Evolutionary conservation across 768 basidiomycete genomes (phyloP).

Genomic region (Tubosaeta sp.): DNA sequence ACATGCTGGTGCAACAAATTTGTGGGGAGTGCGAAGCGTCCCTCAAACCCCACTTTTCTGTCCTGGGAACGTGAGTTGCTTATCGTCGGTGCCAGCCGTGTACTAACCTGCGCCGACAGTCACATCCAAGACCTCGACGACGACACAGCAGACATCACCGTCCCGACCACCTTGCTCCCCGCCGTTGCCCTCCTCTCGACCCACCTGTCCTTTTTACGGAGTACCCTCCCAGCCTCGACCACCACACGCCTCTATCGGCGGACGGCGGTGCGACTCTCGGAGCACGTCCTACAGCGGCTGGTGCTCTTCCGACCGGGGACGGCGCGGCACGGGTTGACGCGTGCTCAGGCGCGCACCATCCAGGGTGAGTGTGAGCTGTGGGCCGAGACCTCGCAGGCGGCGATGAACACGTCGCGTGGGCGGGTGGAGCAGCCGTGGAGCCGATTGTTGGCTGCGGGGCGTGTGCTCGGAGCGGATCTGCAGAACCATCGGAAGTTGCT

Average conservation of each 20-base stretch:
- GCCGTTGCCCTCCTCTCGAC: conserved; percentile 80
- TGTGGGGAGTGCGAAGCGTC: conserved; percentile 76
- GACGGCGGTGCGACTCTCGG: conserved; percentile 63
- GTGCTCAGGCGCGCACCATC: conserved; percentile 54
- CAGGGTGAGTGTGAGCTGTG: conserved; percentile 75
- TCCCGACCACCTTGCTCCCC: conserved; percentile 69
- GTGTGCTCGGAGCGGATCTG: conserved; percentile 56
- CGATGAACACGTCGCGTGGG: conserved; percentile 42
- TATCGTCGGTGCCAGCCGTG: too few relatives aligned
- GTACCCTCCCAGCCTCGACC: conserved; percentile 54
- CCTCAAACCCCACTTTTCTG: conserved; percentile 67
- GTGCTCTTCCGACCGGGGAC: conserved; percentile 65
- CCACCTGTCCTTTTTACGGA: conserved; percentile 65
- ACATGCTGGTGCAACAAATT: conserved; percentile 81
- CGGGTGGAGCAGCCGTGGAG: conserved; percentile 76
- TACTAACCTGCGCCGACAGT: conserved; percentile 9
- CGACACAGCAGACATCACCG: conserved; percentile 33
- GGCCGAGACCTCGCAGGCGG: conserved; percentile 71
- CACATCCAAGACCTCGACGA: conserved; percentile 10
- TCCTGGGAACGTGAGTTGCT: conserved; percentile 41
- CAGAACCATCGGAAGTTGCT: conserved; percentile 31
- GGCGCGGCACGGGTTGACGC: conserved; percentile 18
- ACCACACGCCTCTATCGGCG: conserved; percentile 69
- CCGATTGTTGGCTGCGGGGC: conserved; percentile 63
- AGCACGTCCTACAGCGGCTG: conserved; percentile 79